phyloP scores from a whole-genome alignment of 208 protist species.

The Plasmodiophora brassicae region DNA sequence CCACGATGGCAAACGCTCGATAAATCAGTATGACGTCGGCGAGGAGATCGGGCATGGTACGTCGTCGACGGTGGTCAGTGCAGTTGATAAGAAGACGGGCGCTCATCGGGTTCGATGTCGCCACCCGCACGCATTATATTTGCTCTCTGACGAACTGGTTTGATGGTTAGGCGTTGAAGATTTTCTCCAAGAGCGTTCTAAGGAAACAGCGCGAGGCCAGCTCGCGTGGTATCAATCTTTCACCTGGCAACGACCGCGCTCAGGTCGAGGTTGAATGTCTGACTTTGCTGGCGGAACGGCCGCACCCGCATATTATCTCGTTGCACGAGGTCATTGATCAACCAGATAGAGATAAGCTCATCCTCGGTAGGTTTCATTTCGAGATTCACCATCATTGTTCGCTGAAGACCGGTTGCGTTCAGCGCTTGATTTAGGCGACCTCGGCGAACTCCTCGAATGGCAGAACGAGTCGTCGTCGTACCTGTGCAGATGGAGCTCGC shows the following conservation, averaged over 20 bases:
- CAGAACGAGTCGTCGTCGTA: neutral
- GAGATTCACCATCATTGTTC: neutral
- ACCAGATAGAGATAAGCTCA: neutral
- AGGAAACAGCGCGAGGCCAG: neutral
- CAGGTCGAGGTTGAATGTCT: neutral
- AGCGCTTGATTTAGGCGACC: neutral
- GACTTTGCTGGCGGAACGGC: neutral
- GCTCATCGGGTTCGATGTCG: neutral
- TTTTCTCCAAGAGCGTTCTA: neutral
- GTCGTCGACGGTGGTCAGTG: neutral
- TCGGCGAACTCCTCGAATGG: neutral
- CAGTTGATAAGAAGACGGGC: neutral
- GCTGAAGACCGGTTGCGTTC: neutral
- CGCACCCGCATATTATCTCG: neutral
- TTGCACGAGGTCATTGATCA: slow-evolving; percentile 2
- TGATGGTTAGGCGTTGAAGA: slow-evolving; percentile 35
- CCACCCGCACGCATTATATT: neutral
- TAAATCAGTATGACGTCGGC: slow-evolving; percentile 22
- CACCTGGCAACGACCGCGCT: neutral
- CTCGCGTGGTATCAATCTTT: neutral
- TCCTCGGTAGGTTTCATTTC: neutral
- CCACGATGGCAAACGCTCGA: too few species aligned
- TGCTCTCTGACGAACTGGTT: neutral
- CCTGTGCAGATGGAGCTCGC: neutral
- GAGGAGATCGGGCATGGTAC: neutral